Base-by-base conservation (phyloP, 2,329 filamentous ascomycete species). In the Talaromyces sp. region DNA sequence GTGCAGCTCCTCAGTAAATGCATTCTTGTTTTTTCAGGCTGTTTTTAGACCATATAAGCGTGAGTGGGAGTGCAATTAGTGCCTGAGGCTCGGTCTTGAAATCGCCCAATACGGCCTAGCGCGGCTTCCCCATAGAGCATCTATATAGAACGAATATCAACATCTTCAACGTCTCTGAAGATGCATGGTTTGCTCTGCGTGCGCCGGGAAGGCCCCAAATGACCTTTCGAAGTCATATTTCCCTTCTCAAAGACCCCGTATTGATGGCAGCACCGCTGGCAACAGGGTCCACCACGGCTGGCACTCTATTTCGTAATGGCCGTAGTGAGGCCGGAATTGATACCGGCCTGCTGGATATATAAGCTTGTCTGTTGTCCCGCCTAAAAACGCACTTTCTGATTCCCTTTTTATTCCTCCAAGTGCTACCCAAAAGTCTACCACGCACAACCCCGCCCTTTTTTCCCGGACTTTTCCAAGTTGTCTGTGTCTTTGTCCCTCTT, bases 301-400 rank as follows among this genome's bases (percentile, higher is more conserved):
- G 55, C 62, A 57, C 33, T 59, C 33, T 57, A 9, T 55, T 61
- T 60, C 52, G 58, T 42, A 58, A 54, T 63, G 53, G 62, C 36
- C 19, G 22, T 56, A 42, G 65, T 66, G 74, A 77, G 76, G 76
- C 76, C 76, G 76, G 76, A 74, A 78, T 77, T 73, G 70, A 75
- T 77, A 74, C 76, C 76, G 76, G 75, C 76, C 76, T 77, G 67
- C 65, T 69, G 65, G 65, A 70, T 77, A 69, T 77, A 78, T 78
- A 78, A 78, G 71, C 73, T 71, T 71, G 63, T 64, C 66, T 72
- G 63, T 64, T 68, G 65, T 68, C 72, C 72, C 68, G 68, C 68
- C 65, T 60, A 60, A 67, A 69, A 64, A 62, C 57, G 57, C 55
- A 47, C 19, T 65, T 65, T 62, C 61, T 65, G 54, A 58, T 66